phyloP scores from a whole-genome alignment of 495 filamentous ascomycete species.

The Penicillium cosmopolitanum region DNA sequence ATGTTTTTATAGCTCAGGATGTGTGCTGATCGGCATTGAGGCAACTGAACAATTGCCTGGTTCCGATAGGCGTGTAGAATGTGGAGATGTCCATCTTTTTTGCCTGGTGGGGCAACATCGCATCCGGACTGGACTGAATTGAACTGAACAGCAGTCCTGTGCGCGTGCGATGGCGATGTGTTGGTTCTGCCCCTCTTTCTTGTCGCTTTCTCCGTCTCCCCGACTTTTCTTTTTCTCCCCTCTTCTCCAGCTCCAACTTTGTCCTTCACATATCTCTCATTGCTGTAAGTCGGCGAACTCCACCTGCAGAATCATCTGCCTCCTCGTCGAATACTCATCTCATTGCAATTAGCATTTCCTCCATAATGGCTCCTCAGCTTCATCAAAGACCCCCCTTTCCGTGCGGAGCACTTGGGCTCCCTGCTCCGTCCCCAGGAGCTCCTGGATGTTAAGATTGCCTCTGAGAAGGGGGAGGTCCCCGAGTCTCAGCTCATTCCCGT shows the following conservation, averaged over 20 bases:
- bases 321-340: not conserved
- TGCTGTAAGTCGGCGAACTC: not conserved
- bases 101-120: constrained; percentile 1
- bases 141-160: not conserved
- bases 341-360: not conserved
- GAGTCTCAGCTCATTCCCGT: constrained; percentile 45
- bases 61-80: constrained; percentile 15
- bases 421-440: constrained; percentile 74
- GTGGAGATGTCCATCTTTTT: constrained; percentile 24
- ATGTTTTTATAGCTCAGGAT: not conserved
- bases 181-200: constrained; percentile 30
- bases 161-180: constrained; percentile 4
- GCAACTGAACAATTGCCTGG: constrained; percentile 9
- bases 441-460: constrained; percentile 62
- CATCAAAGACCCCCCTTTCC: constrained; percentile 74
- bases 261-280: not conserved
- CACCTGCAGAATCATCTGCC: not conserved
- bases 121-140: constrained; percentile 1
- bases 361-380: constrained; percentile 44
- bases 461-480: constrained; percentile 53
- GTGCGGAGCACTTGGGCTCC: constrained; percentile 84
- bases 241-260: not conserved
- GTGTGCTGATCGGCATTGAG: not conserved
- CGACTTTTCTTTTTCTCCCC: constrained; percentile 2
- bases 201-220: not conserved